Evolutionary conservation across 2,329 filamentous ascomycete species (phyloP).

Genomic region (Coniosporium tulheliwenetii): DNA sequence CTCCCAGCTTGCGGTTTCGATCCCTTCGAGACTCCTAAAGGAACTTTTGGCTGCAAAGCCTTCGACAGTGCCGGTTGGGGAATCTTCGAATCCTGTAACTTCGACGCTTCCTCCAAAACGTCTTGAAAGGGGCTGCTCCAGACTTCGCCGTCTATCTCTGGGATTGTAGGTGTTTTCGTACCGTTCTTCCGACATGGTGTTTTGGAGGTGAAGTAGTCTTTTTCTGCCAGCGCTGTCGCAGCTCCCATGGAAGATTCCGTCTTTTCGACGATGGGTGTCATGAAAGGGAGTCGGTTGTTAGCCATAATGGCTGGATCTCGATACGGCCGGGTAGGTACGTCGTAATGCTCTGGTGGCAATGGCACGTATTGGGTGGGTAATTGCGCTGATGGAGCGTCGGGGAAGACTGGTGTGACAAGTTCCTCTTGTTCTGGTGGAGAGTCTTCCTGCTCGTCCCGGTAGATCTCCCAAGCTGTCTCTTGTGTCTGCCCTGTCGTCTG

Average conservation of each 20-base stretch:
- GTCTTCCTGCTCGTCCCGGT: slow-evolving; percentile 17
- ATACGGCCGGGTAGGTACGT: slow-evolving; percentile 63
- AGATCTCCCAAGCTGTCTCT: slow-evolving; percentile 17
- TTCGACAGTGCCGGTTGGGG: slow-evolving; percentile 37
- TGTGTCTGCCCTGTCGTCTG: slow-evolving; percentile 13
- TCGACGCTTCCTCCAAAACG: slow-evolving; percentile 34
- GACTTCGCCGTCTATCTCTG: slow-evolving; percentile 29
- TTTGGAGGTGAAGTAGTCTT: slow-evolving; percentile 50
- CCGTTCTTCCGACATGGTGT: slow-evolving; percentile 53
- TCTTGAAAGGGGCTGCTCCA: slow-evolving; percentile 60
- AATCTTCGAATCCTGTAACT: slow-evolving; percentile 21
- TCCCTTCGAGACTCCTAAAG: slow-evolving; percentile 9
- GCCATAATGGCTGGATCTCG: slow-evolving; percentile 65
- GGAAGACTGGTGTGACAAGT: slow-evolving; percentile 32
- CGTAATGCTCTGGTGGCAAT: slow-evolving; percentile 72
- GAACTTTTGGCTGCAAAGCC: slow-evolving; percentile 26
- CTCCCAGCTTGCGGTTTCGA: slow-evolving; percentile 12
- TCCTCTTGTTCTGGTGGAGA: slow-evolving; percentile 18
- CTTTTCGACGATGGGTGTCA: slow-evolving; percentile 95
- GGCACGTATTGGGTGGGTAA: slow-evolving; percentile 55
- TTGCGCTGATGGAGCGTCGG: slow-evolving; percentile 21
- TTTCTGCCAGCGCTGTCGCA: slow-evolving; percentile 39
- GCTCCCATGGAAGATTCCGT: slow-evolving; percentile 76
- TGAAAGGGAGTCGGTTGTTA: slow-evolving; percentile 87
- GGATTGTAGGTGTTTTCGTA: slow-evolving; percentile 16